A percentile compares a stretch with the other conserved stretches of the same genome.
phyloP scores from a whole-genome alignment of 441 rosid species.

The Eruca vesicaria region DNA sequence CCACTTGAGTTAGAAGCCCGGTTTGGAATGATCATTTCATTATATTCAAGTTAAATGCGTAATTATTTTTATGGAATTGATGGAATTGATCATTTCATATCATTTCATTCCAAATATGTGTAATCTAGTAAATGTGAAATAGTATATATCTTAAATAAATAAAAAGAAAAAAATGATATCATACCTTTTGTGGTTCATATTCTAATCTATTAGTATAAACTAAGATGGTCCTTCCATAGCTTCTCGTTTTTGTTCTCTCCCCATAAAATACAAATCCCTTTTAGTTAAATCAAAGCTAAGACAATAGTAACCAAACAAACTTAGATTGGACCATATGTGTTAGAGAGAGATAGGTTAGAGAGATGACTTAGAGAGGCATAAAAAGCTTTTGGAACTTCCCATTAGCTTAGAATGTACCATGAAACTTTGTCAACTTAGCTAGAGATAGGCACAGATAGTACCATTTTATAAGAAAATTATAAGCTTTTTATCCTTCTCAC shows the following conservation, averaged over 20 bases:
- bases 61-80: too few species aligned
- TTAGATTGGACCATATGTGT: conserved; percentile 26
- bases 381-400: conserved; percentile 13
- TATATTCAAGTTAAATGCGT: too few species aligned
- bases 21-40: too few species aligned
- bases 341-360: conserved; percentile 3
- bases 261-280: conserved; percentile 20
- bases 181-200: not conserved
- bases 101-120: too few species aligned
- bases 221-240: conserved; percentile 15
- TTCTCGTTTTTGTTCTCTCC: conserved; percentile 33
- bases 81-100: too few species aligned
- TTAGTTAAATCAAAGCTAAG: conserved; percentile 19
- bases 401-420: conserved; percentile 30
- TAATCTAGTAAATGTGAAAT: not conserved
- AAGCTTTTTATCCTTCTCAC: conserved; percentile 5
- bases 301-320: conserved; percentile 34
- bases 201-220: not conserved
- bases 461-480: not conserved
- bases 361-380: not conserved
- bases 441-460: conserved; percentile 31
- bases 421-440: conserved; percentile 32
- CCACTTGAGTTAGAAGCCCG: too few species aligned
- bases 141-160: not conserved
- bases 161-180: not conserved